Evolutionary conservation across 352 stramenopile species (phyloP), one percentile per base, ranked within the genome.

Genomic region (Phytophthora hibernalis): DNA sequence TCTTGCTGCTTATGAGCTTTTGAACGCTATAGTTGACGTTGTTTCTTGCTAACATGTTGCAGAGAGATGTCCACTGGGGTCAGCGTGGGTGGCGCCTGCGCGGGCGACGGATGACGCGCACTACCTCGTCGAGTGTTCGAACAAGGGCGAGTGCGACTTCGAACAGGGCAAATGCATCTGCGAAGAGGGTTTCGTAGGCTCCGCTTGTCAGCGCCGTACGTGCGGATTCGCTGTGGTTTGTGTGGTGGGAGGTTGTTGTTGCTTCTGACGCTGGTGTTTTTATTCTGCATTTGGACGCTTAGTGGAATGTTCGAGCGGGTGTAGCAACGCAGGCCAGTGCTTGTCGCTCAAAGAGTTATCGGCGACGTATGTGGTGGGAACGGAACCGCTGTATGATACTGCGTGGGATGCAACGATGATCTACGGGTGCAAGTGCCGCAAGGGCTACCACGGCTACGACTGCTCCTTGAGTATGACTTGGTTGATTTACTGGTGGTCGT

Each of bases 391-490:
- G 0, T 93, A 95, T 45, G 71, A 85, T 0, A 54, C 42, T 1
- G 52, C 70, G 0, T 95, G 84, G 84, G 86, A 95, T 28, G 82
- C 82, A 1, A 70, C 90, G 8, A 90, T 89, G 82, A 89, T 97
- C 16, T 91, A 90, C 50, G 92, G 91, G 1, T 98, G 94, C 71
- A 73, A 89, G 15, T 98, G 94, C 62, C 83, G 93, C 16, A 80
- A 80, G 37, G 92, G 90, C 1, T 93, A 73, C 18, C 72, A 84
- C 26, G 91, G 83, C 31, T 95, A 85, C 58, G 92, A 98, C 62
- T 98, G 92, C 80, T 92, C 83, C 0, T 74, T 83, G 44, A 62
- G 85, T 86, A 72, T 38, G 65, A 10, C n/a, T 5, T 9, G 20
- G 7, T 15, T 28, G 40, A 2, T n/a, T 44, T 18, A 3, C 15